These are phyloP conservation scores for Phytomonas sp. DNA, from an alignment of 208 protist genomes.

Conservation along the genomic window DNA sequence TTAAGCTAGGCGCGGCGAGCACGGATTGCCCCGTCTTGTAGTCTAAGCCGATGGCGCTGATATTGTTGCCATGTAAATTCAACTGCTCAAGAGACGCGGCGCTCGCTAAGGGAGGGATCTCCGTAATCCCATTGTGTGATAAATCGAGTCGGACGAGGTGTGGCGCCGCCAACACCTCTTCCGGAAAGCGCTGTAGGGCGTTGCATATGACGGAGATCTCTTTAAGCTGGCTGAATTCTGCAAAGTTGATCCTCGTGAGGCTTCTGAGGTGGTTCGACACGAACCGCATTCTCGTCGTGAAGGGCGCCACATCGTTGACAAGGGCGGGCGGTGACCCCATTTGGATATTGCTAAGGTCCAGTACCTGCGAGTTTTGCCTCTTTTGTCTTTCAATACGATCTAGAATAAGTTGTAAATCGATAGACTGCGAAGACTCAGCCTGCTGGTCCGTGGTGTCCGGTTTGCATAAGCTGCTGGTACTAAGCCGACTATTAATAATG, in stretches of 20 bases:
- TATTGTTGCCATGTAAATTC: constrained; percentile 57
- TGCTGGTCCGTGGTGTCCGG: constrained; percentile 12
- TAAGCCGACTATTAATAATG: constrained; percentile 9
- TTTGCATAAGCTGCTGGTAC: constrained; percentile 14
- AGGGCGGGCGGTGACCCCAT: constrained; percentile 11
- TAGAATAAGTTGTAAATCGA: neutral
- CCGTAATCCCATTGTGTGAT: constrained; percentile 55
- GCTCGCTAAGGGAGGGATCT: constrained; percentile 27
- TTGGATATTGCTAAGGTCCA: constrained; percentile 18
- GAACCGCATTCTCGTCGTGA: constrained; percentile 21
- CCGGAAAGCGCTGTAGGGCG: constrained; percentile 40
- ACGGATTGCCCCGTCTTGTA: constrained; percentile 25
- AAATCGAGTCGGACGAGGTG: constrained; percentile 57
- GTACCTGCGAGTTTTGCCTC: constrained; percentile 5
- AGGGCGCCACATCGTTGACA: constrained; percentile 20
- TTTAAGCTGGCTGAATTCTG: constrained; percentile 35
- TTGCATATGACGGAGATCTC: constrained; percentile 53
- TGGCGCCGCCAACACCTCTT: constrained; percentile 45
- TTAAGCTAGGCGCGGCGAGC: constrained; percentile 45
- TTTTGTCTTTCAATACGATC: constrained; percentile 6
- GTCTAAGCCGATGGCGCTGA: constrained; percentile 31
- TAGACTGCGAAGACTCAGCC: neutral
- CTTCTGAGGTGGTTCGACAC: constrained; percentile 33
- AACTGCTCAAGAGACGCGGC: constrained; percentile 48
- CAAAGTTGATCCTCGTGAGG: constrained; percentile 23